Evolutionary conservation across 495 filamentous ascomycete species (phyloP), one percentile per base, ranked within the genome.

Genomic region (Daldinia grandis): DNA sequence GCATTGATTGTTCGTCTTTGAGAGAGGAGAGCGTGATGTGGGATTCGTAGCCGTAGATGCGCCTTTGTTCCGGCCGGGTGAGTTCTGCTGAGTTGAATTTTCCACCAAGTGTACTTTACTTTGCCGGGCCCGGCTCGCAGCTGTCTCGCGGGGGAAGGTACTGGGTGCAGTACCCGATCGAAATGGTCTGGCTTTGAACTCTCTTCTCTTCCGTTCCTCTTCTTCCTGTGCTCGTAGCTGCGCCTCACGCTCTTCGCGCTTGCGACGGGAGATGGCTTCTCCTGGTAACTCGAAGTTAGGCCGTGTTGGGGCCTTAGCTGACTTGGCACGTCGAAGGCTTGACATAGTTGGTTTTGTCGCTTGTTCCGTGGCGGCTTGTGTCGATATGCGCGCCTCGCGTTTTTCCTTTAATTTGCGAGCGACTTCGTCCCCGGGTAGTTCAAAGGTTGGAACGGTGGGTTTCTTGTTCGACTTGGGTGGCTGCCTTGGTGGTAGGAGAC

Each of bases 251-350:
- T 87, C 85, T 70, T 90, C 91, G 73, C 86, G 85, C 63, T 92
- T 87, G 58, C 87, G 88, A 8, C 87, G 88, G 24, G 91, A 90
- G 33, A 93, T 81, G 27, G 88, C 91, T 62, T 93, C 92, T 33
- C 91, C 90, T 0, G 91, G 89, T 24, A 94, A 82, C 73, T 90
- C 87, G 75, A 93, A 94, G 17, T 80, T 86, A 10, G 92, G 79
- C 31, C 81, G 84, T 5, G 90, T 91, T 9, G 85, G 85, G 7
- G 84, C 76, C 70, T 89, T 92, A 30, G 77, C 82, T 0, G 90
- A 91, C 78, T 90, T 86, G 68, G 77, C 69, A 49, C 76, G 69
- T 56, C 76, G 65, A 27, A 78, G 74, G 38, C 76, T 76, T 38
- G 73, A 63, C 17, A 62, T 40, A 28, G 80, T 81, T 7, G 80